Evolutionary conservation across 176 grass and related monocot genomes (phyloP).

Genomic region (Themeda triandra): DNA sequence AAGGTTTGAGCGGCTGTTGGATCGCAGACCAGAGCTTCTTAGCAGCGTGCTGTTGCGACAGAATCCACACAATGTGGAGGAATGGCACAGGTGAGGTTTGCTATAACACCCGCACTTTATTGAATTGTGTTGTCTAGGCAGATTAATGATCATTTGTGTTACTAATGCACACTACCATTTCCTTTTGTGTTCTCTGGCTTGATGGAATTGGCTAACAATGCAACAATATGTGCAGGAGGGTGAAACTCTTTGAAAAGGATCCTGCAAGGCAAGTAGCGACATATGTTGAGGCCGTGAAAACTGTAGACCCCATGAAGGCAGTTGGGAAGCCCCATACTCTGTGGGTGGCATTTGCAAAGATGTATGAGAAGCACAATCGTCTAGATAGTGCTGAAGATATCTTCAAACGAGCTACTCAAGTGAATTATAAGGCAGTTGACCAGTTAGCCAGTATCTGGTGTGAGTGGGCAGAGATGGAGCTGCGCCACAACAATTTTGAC

Average conservation of each 20-base stretch:
- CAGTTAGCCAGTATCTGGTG: conserved; percentile 82
- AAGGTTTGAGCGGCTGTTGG: conserved; percentile 68
- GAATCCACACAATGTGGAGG: conserved; percentile 87
- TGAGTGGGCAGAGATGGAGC: conserved; percentile 85
- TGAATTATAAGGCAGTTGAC: conserved; percentile 71
- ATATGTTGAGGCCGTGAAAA: conserved; percentile 88
- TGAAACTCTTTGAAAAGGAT: conserved; percentile 81
- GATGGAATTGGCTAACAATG: conserved; percentile 27
- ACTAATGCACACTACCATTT: neutral
- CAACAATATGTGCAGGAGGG: conserved; percentile 55
- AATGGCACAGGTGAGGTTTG: conserved; percentile 73
- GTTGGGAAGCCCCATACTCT: conserved; percentile 84
- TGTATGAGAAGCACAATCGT: conserved; percentile 81
- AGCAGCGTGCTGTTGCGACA: conserved; percentile 79
- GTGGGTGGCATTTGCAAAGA: conserved; percentile 75
- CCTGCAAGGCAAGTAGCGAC: conserved; percentile 62
- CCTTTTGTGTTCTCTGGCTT: neutral
- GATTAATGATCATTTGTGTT: neutral
- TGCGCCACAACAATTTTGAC: conserved; percentile 62
- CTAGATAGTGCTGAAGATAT: conserved; percentile 79
- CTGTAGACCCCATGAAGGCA: conserved; percentile 82
- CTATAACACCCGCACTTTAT: conserved; percentile 13
- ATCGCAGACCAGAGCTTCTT: conserved; percentile 72
- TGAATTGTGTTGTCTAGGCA: neutral
- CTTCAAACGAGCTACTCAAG: conserved; percentile 66